Conservation (phyloP, 192 early-diverging fungal species). For the Chytriomyces hyalinus region DNA sequence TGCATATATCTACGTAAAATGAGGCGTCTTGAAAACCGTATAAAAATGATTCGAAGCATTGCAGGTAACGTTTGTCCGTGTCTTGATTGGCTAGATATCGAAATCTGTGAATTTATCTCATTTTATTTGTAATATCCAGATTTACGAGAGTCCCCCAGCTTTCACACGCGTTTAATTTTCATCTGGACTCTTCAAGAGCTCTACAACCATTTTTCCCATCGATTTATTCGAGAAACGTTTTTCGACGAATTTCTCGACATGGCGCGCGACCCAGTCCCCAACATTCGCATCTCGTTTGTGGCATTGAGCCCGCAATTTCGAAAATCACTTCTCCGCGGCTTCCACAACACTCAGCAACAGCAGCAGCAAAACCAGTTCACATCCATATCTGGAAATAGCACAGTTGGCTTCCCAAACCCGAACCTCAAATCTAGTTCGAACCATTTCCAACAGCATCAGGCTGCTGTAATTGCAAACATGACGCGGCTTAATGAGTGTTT, state of each 20-base stretch:
- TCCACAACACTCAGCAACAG: conserved; percentile 1
- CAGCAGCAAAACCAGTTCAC: conserved; percentile 9
- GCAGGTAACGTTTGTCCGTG: conserved; percentile 30
- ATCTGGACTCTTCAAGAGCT: conserved; percentile 39
- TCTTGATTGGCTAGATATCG: neutral
- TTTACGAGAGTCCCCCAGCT: conserved; percentile 44
- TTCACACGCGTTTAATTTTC: conserved; percentile 46
- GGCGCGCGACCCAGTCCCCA: conserved; percentile 51
- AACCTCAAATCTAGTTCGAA: neutral
- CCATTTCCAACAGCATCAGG: neutral
- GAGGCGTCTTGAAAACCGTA: conserved; percentile 45
- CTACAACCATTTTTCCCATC: conserved; percentile 45
- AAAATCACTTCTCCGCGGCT: conserved; percentile 29
- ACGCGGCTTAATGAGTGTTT: conserved; percentile 30
- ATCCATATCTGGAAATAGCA: neutral
- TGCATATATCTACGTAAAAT: conserved; percentile 42
- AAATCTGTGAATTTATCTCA: neutral
- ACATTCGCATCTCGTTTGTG: conserved; percentile 46
- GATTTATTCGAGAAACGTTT: conserved; percentile 48
- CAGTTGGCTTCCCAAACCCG: neutral
- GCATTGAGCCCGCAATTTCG: conserved; percentile 40
- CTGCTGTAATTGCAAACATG: conserved; percentile 11
- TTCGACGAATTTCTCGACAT: conserved; percentile 42
- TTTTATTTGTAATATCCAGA: conserved; percentile 24
- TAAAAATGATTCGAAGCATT: conserved; percentile 46